These are phyloP conservation scores for Claviceps maximensis DNA, from an alignment of 2,329 filamentous ascomycete species.

Conservation along the genomic window DNA sequence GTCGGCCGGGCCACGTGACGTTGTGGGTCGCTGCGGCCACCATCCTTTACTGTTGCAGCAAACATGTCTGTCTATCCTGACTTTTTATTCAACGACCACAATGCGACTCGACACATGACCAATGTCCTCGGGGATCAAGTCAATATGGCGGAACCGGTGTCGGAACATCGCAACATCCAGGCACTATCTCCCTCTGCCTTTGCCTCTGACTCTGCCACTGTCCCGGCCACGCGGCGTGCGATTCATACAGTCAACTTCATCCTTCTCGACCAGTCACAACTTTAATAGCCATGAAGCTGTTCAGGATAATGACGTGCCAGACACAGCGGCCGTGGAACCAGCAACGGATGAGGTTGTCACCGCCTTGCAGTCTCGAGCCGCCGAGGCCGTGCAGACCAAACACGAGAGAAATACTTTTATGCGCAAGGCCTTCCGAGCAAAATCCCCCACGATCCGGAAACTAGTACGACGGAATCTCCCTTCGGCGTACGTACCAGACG, in stretches of 20 bases:
- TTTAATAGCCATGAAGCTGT: background rate
- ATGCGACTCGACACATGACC: slow-evolving; percentile 26
- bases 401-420: slow-evolving; percentile 15
- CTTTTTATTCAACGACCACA: slow-evolving; percentile 8
- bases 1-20: slow-evolving; percentile 10
- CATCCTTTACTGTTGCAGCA: background rate
- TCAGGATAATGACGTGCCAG: background rate
- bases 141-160: slow-evolving; percentile 28
- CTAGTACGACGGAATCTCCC: slow-evolving; percentile 10
- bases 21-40: background rate
- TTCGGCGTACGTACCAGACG: slow-evolving; percentile 16
- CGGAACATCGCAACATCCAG: slow-evolving; percentile 17
- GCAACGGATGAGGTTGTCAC: slow-evolving; percentile 5
- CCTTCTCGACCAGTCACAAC: background rate
- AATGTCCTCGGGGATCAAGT: slow-evolving; percentile 34
- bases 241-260: slow-evolving; percentile 4
- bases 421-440: slow-evolving; percentile 16
- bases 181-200: slow-evolving; percentile 10
- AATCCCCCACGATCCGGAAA: slow-evolving; percentile 9
- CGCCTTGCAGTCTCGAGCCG: background rate
- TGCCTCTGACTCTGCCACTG: no score
- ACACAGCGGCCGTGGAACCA: background rate
- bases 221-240: slow-evolving; percentile 11
- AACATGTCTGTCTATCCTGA: background rate
- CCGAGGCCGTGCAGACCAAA: slow-evolving; percentile 5